phyloP scores from a whole-genome alignment of 495 filamentous ascomycete species.

The Sabuloglossum arenarium region DNA sequence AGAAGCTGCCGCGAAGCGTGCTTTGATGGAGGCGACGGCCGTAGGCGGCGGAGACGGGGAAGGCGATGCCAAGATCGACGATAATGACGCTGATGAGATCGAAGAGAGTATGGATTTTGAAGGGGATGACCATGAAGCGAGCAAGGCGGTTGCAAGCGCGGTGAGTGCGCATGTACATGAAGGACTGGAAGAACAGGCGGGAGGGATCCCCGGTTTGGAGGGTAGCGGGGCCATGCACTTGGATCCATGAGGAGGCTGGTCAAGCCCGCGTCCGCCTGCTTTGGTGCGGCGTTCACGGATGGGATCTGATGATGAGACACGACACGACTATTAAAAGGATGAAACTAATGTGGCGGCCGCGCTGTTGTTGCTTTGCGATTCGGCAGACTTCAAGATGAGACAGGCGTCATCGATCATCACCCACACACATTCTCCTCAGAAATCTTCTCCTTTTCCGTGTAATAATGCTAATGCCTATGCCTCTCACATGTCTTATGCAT shows the following conservation, averaged over 20 bases:
- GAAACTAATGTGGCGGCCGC: not conserved
- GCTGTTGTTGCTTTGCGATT: not conserved
- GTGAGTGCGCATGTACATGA: not conserved
- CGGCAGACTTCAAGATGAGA: not conserved
- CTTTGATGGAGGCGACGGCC: conserved; percentile 1
- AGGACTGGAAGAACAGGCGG: not conserved
- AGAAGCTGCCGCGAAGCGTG: conserved; percentile 9
- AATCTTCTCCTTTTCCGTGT: not conserved
- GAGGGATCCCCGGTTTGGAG: not conserved
- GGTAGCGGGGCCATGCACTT: not conserved
- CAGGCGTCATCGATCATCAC: not conserved
- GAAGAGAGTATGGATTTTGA: not conserved
- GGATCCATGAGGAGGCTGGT: not conserved
- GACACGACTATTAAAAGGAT: not conserved
- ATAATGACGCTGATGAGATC: not conserved
- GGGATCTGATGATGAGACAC: conserved; percentile 1
- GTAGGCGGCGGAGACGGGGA: not conserved
- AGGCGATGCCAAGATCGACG: not conserved
- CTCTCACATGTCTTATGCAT: not conserved
- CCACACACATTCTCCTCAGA: not conserved
- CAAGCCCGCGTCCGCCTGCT: not conserved
- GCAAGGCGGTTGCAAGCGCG: not conserved
- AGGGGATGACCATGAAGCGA: not conserved
- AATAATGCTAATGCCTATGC: conserved; percentile 2
- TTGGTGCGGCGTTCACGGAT: not conserved